Base-by-base conservation (phyloP, 257 asterid species). In the Rehmannia glutinosa region DNA sequence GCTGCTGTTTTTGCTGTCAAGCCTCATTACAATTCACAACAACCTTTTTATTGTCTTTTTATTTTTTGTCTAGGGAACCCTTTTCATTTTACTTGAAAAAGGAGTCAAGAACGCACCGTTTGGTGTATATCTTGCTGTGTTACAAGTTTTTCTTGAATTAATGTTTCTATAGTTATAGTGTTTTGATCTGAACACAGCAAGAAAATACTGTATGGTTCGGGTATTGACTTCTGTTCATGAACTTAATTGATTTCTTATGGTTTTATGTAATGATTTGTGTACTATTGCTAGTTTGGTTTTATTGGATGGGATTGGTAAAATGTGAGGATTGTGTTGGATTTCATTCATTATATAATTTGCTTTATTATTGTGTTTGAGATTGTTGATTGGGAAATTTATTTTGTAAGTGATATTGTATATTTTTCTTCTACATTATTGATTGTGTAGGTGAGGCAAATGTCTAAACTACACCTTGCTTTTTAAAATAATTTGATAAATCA, bases 171-270 rank as follows among this genome's bases (percentile, higher is more conserved):
- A 43, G 19, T 27, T 28, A 9, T 59, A 69, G 75, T 46, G n/a
- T 61, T 74, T 17, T 8, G 6, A 20, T 32, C 47, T 56, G 55
- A 35, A 51, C 75, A 58, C 81, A 75, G 82, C 84, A 71, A 68
- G 80, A 75, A 66, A 63, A 62, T 56, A 70, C 75, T 80, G 90
- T 80, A 78, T 81, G 98, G 97, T 92, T 92, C 98, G 98, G 97
- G 95, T 83, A 90, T 92, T 92, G 98, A 92, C 98, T 92, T 92
- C 85, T 72, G 69, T 73, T 73, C 5, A 16, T 64, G 75, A 68
- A 71, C 65, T 72, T 77, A 30, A 21, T 64, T 77, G 25, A 21
- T 64, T 72, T 30, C 35, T 42, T 64, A 5, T 55, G 33, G 56
- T 42, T 64, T 50, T 69, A 70, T 17, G 23, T 25, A 61, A 58